Conservation (phyloP, 352 stramenopile genomes). For the Globisporangium irregulare region DNA sequence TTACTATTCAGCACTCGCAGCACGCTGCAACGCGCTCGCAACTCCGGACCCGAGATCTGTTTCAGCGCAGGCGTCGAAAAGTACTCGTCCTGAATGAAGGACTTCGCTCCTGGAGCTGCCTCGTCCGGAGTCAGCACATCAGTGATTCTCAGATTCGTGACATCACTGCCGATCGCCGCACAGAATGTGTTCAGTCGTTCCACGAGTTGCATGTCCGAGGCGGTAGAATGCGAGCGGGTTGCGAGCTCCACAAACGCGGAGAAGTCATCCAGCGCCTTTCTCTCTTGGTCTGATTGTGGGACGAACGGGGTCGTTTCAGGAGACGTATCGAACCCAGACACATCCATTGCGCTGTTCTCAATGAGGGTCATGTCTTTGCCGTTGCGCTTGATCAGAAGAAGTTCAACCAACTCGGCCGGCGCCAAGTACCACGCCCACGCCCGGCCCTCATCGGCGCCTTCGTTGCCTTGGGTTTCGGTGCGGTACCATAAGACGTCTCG, state of each 20-base stretch:
- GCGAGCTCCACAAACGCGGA: conserved; percentile 62
- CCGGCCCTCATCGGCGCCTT: conserved; percentile 91
- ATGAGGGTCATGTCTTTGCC: conserved; percentile 87
- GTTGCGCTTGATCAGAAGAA: conserved; percentile 75
- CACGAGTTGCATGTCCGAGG: conserved; percentile 84
- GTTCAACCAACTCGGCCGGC: conserved; percentile 86
- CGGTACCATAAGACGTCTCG: conserved; percentile 93
- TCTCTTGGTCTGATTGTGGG: conserved; percentile 47
- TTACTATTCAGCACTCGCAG: conserved; percentile 93
- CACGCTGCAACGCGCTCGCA: conserved; percentile 90
- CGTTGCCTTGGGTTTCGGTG: conserved; percentile 95
- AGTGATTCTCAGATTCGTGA: conserved; percentile 71
- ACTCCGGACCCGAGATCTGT: conserved; percentile 45
- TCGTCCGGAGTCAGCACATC: conserved; percentile 52
- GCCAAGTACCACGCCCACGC: conserved; percentile 96
- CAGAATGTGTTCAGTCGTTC: conserved; percentile 83
- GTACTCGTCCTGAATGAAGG: conserved; percentile 65
- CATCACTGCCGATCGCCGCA: conserved; percentile 73
- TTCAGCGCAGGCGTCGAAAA: conserved; percentile 71
- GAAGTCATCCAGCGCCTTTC: conserved; percentile 44
- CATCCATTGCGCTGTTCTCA: conserved; percentile 70
- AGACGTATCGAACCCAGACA: conserved; percentile 40
- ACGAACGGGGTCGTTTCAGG: conserved; percentile 39
- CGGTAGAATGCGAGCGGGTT: conserved; percentile 50
- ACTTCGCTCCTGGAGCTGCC: conserved; percentile 16